A percentile compares a stretch with the other conserved stretches of the same genome.
Conservation (phyloP, 1,284 basidiomycete genomes). For the Apiotrichum gracile region DNA sequence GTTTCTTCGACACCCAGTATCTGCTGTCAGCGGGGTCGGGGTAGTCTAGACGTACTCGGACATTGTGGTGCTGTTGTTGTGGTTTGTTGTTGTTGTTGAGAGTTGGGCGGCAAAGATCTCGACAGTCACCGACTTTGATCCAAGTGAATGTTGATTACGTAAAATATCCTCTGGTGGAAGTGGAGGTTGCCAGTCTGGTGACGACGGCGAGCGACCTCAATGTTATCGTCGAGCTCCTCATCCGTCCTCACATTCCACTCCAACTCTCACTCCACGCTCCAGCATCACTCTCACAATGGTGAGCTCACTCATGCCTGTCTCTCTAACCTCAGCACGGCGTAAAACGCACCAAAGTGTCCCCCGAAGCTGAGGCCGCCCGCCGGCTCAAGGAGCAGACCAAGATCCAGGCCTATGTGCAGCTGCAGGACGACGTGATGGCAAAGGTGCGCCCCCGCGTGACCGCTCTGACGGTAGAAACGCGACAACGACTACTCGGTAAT, state of each 20-base stretch:
- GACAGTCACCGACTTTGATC: background rate
- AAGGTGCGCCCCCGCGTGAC: constrained; percentile 53
- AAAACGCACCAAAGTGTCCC: constrained; percentile 60
- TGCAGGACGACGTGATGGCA: constrained; percentile 60
- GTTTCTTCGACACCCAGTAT: constrained; percentile 52
- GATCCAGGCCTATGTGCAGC: constrained; percentile 65
- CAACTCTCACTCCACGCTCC: no score
- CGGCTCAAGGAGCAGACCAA: constrained; percentile 64
- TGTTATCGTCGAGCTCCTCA: background rate
- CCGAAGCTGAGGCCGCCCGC: constrained; percentile 61
- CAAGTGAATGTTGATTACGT: background rate
- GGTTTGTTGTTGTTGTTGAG: background rate
- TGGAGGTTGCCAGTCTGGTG: background rate
- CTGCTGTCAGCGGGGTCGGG: constrained; percentile 13
- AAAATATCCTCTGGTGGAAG: background rate
- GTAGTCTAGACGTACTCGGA: constrained; percentile 22
- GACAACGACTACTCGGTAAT: constrained; percentile 59
- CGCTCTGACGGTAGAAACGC: constrained; percentile 55
- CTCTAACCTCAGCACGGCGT: constrained; percentile 59
- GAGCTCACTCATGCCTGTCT: background rate
- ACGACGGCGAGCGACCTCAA: background rate
- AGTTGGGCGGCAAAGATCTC: background rate
- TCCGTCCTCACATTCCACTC: no score
- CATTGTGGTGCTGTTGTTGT: constrained; percentile 10
- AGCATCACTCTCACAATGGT: constrained; percentile 12